Evolutionary conservation across 139 green algal genomes (phyloP).

Genomic region (Yamagishiella unicocca): DNA sequence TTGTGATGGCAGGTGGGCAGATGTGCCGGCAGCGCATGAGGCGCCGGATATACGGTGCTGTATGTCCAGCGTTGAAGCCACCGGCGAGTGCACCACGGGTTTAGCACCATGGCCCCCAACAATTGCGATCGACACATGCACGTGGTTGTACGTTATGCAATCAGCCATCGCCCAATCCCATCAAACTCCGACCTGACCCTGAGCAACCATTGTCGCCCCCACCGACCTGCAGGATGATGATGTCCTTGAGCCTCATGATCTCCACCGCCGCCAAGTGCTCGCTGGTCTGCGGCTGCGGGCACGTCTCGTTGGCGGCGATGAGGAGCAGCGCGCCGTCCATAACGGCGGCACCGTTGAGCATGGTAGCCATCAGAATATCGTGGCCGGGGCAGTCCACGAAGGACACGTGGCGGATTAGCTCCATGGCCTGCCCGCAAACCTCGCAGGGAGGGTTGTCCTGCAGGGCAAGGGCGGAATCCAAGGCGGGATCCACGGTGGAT

Average conservation of each 20-base stretch:
- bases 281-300: slow-evolving; percentile 97
- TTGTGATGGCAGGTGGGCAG: no score
- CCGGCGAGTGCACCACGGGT: no score
- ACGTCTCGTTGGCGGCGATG: slow-evolving; percentile 98
- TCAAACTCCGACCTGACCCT: no score
- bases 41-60: no score
- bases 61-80: no score
- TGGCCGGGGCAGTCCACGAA: slow-evolving; percentile 99
- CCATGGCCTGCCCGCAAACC: slow-evolving; percentile 80
- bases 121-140: no score
- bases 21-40: no score
- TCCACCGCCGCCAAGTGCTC: slow-evolving; percentile 98
- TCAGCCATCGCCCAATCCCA: no score
- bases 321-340: slow-evolving; percentile 99
- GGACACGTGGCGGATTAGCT: slow-evolving; percentile 95
- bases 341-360: slow-evolving; percentile 99
- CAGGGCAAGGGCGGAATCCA: no score
- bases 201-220: not conserved
- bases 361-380: slow-evolving; percentile 99
- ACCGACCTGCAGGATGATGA: slow-evolving; percentile 71
- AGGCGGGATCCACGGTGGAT: no score
- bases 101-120: no score
- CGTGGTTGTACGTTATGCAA: no score
- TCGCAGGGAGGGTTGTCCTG: slow-evolving; percentile 70
- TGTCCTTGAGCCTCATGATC: slow-evolving; percentile 94